These are phyloP conservation scores for Botrytis cinerea DNA, from an alignment of 2,329 filamentous ascomycete genomes.

Conservation along the genomic window DNA sequence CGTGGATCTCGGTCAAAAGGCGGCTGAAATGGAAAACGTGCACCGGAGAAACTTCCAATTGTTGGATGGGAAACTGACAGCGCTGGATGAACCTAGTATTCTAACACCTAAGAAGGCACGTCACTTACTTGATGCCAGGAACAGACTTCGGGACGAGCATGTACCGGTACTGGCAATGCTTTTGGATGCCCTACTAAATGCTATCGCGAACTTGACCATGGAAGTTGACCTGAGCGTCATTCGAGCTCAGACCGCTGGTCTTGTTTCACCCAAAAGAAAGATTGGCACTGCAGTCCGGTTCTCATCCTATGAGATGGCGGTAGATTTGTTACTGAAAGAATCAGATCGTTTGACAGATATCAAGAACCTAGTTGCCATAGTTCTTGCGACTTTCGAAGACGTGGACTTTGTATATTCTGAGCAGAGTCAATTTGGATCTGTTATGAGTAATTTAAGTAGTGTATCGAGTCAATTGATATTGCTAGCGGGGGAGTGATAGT, in stretches of 20 bases:
- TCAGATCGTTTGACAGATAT: background rate
- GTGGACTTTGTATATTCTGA: background rate
- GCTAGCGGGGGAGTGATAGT: background rate
- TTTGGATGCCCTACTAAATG: background rate
- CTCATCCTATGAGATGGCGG: background rate
- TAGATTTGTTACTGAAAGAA: background rate
- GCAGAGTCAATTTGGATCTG: background rate
- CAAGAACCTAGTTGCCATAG: background rate
- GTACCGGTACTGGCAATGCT: background rate
- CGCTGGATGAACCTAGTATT: background rate
- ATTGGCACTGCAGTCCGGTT: background rate
- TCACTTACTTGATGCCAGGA: background rate
- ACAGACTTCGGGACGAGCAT: background rate
- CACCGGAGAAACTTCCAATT: background rate
- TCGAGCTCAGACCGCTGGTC: background rate
- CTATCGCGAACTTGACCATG: background rate
- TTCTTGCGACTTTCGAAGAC: constrained; percentile 13
- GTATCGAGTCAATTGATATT: background rate
- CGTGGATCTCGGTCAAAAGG: constrained; percentile 9
- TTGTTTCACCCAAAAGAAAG: background rate
- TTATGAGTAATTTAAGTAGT: background rate
- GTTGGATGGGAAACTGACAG: constrained; percentile 6
- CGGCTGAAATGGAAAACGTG: constrained; percentile 6
- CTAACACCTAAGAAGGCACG: background rate
- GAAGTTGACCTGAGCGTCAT: background rate